Conservation (phyloP, 495 filamentous ascomycete genomes). For the Delitschia confertaspora region DNA sequence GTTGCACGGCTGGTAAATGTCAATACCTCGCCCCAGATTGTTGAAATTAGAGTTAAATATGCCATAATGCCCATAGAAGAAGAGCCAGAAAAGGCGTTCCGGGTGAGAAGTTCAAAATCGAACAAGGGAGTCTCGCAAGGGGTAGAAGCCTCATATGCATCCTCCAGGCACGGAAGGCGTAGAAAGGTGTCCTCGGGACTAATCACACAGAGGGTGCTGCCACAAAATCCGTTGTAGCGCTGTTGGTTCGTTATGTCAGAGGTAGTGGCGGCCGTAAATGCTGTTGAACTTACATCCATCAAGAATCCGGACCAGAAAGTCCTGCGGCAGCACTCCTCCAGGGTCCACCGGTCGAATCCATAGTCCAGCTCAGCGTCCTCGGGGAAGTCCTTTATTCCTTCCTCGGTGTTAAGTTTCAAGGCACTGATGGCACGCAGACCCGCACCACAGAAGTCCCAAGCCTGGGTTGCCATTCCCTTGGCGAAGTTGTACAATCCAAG, state of each 20-base stretch:
- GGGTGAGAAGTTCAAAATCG: constrained; percentile 39
- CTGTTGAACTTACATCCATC: constrained; percentile 44
- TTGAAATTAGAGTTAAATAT: constrained; percentile 49
- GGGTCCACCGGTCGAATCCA: constrained; percentile 47
- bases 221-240: constrained; percentile 51
- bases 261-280: constrained; percentile 15
- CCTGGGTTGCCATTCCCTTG: constrained; percentile 43
- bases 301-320: constrained; percentile 61
- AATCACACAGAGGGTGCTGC: constrained; percentile 39
- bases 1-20: constrained; percentile 47
- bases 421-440: constrained; percentile 50
- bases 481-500: constrained; percentile 57
- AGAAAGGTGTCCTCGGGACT: constrained; percentile 52
- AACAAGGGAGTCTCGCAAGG: constrained; percentile 46
- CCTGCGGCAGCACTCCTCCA: constrained; percentile 56
- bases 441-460: constrained; percentile 52
- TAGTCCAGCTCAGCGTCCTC: constrained; percentile 43
- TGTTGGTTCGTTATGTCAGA: constrained; percentile 27
- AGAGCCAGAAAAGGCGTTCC: constrained; percentile 5
- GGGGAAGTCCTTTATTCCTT: constrained; percentile 41
- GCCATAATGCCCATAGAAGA: constrained; percentile 46
- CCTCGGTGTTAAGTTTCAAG: constrained; percentile 53
- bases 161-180: constrained; percentile 50
- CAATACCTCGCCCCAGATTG: constrained; percentile 57
- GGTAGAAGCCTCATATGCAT: constrained; percentile 47